These are phyloP conservation scores for Aspergillus neotritici DNA, from an alignment of 2,329 filamentous ascomycete genomes.

Conservation along the genomic window DNA sequence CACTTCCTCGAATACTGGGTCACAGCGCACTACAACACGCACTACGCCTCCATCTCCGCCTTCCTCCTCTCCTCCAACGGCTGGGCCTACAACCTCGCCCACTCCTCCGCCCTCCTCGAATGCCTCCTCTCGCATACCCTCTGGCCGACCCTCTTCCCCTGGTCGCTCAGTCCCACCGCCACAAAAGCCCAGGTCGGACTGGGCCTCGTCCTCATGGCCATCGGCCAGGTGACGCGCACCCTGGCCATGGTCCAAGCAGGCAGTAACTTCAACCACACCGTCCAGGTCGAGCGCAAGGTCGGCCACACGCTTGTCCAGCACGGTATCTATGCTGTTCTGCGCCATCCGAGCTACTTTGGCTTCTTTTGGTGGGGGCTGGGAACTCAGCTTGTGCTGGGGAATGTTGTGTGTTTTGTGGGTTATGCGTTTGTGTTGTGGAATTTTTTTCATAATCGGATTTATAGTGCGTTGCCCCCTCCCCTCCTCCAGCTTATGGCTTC, in stretches of 20 bases:
- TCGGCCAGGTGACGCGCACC: conserved; percentile 72
- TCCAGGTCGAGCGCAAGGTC: conserved; percentile 63
- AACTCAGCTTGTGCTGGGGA: conserved; percentile 84
- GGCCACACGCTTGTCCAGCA: conserved; percentile 75
- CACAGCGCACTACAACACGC: conserved; percentile 77
- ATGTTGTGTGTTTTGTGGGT: conserved; percentile 67
- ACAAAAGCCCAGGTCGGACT: conserved; percentile 37
- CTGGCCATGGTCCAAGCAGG: conserved; percentile 85
- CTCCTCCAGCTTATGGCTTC: background rate
- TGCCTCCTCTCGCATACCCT: conserved; percentile 45
- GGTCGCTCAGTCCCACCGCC: conserved; percentile 30
- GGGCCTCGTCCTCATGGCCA: conserved; percentile 58
- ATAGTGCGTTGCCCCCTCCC: conserved; percentile 43
- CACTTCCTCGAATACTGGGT: conserved; percentile 97
- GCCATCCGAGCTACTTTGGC: conserved; percentile 93
- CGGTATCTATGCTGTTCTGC: conserved; percentile 68
- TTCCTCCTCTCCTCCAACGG: conserved; percentile 86
- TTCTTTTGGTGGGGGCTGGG: conserved; percentile 99
- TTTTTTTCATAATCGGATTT: conserved; percentile 74
- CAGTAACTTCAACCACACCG: conserved; percentile 82
- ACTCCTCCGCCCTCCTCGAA: conserved; percentile 68
- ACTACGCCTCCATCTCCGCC: conserved; percentile 62
- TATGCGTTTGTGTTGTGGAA: conserved; percentile 74
- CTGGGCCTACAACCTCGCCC: conserved; percentile 74
- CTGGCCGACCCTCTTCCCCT: conserved; percentile 39